Base-by-base conservation (phyloP, 257 asterid genomes). In the Fraxinus pennsylvanica region DNA sequence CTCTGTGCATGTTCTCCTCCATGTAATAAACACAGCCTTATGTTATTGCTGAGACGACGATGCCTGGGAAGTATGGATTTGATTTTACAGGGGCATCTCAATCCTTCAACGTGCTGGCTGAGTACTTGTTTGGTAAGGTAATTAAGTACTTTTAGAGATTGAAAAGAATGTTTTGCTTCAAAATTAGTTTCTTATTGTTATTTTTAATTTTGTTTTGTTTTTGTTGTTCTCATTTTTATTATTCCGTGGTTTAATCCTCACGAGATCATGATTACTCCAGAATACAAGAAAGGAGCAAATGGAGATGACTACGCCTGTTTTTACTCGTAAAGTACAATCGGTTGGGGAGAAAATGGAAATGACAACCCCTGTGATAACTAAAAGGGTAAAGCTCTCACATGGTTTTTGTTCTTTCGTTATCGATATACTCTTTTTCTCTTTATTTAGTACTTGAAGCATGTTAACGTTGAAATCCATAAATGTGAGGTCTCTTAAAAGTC, bases 61-160 rank as follows among this genome's bases (percentile, higher is more conserved):
- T 94, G 97, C 97, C 97, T 54, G 93, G 97, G 80, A 90, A 90
- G 82, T 45, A 80, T 77, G 98, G 97, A 33, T 92, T 92, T 77
- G 97, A 90, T 81, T 85, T 92, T 74, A 79, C 83, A 80, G 97
- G 97, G 29, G 87, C 98, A 57, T 91, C 97, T 66, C 90, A 75
- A 78, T 92, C 98, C 76, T 91, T 94, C 88, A 92, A 94, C 67
- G 88, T 82, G 41, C 78, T 94, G 84, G 94, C 97, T 13, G 97
- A 81, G 82, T 94, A 92, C 89, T 88, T 94, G 93, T 94, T 92
- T 43, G 98, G 98, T 92, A 92, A 94, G 98, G 98, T 94, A 94
- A 83, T 85, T 77, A 39, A 75, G 74, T n/a, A 63, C 3, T 35
- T 84, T 25, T 65, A 30, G n/a, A 75, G 39, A 76, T 75, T 57